Evolutionary conservation across 768 basidiomycete genomes (phyloP).

Genomic region (Lepiota subincarnata): DNA sequence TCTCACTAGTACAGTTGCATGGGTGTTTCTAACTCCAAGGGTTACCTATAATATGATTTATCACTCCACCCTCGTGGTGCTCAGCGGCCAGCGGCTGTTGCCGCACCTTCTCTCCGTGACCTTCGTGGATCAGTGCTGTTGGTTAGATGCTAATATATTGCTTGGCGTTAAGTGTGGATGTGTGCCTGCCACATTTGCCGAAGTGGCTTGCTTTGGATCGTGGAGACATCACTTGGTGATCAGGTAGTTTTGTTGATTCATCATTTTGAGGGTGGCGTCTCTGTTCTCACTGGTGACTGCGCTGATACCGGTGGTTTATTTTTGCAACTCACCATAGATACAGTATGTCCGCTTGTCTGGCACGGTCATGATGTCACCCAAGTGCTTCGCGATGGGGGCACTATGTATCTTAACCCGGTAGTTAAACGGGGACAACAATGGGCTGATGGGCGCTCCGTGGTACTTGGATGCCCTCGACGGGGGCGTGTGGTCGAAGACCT

Average conservation of each 20-base stretch:
- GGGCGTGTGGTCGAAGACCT: too few species aligned
- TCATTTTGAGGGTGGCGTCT: conserved; percentile 7
- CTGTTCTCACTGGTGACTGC: conserved; percentile 1
- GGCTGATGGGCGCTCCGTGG: too few species aligned
- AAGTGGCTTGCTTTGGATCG: background rate
- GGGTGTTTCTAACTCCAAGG: background rate
- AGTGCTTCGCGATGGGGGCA: too few species aligned
- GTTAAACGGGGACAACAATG: too few species aligned
- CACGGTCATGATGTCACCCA: too few species aligned
- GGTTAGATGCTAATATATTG: background rate
- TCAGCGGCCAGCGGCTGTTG: background rate
- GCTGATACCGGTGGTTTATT: conserved; percentile 1
- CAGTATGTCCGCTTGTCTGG: too few species aligned
- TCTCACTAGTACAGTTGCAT: background rate
- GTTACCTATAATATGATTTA: background rate
- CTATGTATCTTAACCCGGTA: too few species aligned
- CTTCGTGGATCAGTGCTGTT: background rate
- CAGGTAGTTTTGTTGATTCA: conserved; percentile 3
- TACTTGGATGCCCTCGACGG: too few species aligned
- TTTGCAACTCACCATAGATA: background rate
- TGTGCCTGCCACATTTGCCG: background rate
- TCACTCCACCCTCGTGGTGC: background rate
- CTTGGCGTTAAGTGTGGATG: background rate
- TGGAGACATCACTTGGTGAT: background rate
- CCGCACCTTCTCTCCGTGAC: conserved; percentile 2